Evolutionary conservation across 169 alveolate species (phyloP).

Genomic region (Plasmodium relictum): DNA sequence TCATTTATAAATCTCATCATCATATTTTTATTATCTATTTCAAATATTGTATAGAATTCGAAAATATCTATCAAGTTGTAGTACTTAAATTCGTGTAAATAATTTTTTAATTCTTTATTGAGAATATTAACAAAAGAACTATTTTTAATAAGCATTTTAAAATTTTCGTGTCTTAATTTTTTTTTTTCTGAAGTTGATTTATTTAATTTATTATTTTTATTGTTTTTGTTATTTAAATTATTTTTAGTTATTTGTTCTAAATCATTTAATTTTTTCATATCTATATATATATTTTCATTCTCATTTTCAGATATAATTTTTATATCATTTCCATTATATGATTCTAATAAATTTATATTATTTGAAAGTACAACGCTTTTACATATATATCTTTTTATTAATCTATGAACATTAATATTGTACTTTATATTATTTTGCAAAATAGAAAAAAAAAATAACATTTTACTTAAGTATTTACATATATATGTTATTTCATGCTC

Average conservation of each 20-base stretch:
- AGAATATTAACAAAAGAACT: constrained; percentile 23
- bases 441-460: constrained; percentile 15
- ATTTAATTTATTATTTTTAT: neutral
- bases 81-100: constrained; percentile 60
- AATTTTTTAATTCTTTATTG: constrained; percentile 19
- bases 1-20: constrained; percentile 52
- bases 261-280: neutral
- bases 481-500: constrained; percentile 63
- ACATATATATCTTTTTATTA: constrained; percentile 55
- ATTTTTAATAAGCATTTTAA: neutral
- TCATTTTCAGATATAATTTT: neutral
- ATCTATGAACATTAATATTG: constrained; percentile 3
- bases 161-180: neutral
- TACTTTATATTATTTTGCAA: neutral
- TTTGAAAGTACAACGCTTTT: constrained; percentile 35
- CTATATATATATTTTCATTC: neutral
- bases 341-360: neutral
- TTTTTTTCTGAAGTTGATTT: neutral
- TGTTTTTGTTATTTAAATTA: neutral
- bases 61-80: constrained; percentile 58
- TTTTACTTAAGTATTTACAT: constrained; percentile 50
- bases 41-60: constrained; percentile 46
- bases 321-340: neutral
- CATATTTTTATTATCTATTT: constrained; percentile 28
- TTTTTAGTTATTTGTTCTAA: neutral